These are phyloP conservation scores for Aspergillus sp. DNA, from an alignment of 2,329 filamentous ascomycete genomes.

Conservation along the genomic window DNA sequence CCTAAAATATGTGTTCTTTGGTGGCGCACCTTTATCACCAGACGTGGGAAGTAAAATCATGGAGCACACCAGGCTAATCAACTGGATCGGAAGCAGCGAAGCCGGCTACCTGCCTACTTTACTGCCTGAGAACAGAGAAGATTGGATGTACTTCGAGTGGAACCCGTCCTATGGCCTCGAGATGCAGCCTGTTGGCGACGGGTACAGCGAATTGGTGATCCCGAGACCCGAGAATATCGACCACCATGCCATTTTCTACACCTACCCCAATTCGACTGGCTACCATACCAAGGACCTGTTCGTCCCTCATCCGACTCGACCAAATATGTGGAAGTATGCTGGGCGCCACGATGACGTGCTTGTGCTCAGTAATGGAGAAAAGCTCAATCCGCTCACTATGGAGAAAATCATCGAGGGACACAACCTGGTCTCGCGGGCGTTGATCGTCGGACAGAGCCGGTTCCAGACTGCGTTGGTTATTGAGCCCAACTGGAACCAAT, in stretches of 20 bases:
- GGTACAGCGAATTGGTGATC: slow-evolving; percentile 19
- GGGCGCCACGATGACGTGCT: slow-evolving; percentile 35
- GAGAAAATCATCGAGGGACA: slow-evolving; percentile 32
- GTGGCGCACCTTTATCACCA: slow-evolving; percentile 7
- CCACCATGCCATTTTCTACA: slow-evolving; percentile 26
- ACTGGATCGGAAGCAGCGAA: slow-evolving; percentile 12
- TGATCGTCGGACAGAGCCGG: slow-evolving; percentile 30
- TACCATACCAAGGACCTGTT: slow-evolving; percentile 37
- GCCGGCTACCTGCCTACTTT: slow-evolving; percentile 8
- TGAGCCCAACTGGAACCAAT: slow-evolving; percentile 21
- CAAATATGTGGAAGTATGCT: slow-evolving; percentile 29
- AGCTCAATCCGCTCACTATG: slow-evolving; percentile 38
- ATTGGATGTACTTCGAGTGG: slow-evolving; percentile 31
- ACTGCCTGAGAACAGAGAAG: slow-evolving; percentile 9
- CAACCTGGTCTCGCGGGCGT: slow-evolving; percentile 22
- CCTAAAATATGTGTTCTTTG: slow-evolving; percentile 11
- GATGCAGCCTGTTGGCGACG: slow-evolving; percentile 20
- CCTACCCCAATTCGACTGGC: slow-evolving; percentile 26
- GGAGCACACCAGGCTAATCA: slow-evolving; percentile 2
- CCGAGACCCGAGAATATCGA: slow-evolving; percentile 6
- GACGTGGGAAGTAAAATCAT: slow-evolving; percentile 5
- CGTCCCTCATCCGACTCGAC: slow-evolving; percentile 28
- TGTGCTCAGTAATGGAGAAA: slow-evolving; percentile 39
- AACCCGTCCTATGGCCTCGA: slow-evolving; percentile 20
- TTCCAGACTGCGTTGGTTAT: slow-evolving; percentile 33